Base-by-base conservation (phyloP, 805 yeast species). In the Wickerhamomyces ciferrii region DNA sequence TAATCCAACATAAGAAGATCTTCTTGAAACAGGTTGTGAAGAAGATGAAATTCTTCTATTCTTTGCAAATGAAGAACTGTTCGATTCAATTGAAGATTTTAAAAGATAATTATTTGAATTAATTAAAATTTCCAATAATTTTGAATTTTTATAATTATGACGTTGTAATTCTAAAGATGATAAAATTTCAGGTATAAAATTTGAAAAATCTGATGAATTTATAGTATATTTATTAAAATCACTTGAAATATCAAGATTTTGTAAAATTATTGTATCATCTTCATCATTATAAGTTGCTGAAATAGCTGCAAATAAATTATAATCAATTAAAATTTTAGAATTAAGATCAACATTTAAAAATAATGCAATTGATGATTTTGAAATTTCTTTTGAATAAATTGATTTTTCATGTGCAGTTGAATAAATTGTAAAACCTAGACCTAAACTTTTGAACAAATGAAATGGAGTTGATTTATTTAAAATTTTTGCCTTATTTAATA, bases 401-500 rank as follows among this genome's bases (percentile, higher is more conserved):
- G 65, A 54, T 2, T 66, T 53, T 53, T 82, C 87, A 59, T 87
- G 95, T 0, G 94, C 94, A 3, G 90, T 79, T 13, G 81, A 80
- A 59, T 77, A 86, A 1, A 83, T 56, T 32, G 72, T 57, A 48
- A 70, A 47, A 34, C 70, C 71, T 45, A 63, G 63, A 24, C 63
- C 62, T 11, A 56, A 51, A 3, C 78, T 70, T 53, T 76, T 79
- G 71, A 92, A 92, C 29, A 92, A 67, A 67, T 91, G 97, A 66
- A 91, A 89, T 3, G 96, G 91, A 42, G 89, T 85, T 1, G 82
- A 76, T 58, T 92, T 91, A 59, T 81, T 80, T 45, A 91, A 70
- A 19, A 88, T 76, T 50, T 79, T 80, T 0, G 96, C 85, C 60
- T 87, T 84, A 48, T 81, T 78, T 6, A 84, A 60, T 34, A 81